Base-by-base conservation (phyloP, 2,329 filamentous ascomycete genomes). In the Claviceps sp. region DNA sequence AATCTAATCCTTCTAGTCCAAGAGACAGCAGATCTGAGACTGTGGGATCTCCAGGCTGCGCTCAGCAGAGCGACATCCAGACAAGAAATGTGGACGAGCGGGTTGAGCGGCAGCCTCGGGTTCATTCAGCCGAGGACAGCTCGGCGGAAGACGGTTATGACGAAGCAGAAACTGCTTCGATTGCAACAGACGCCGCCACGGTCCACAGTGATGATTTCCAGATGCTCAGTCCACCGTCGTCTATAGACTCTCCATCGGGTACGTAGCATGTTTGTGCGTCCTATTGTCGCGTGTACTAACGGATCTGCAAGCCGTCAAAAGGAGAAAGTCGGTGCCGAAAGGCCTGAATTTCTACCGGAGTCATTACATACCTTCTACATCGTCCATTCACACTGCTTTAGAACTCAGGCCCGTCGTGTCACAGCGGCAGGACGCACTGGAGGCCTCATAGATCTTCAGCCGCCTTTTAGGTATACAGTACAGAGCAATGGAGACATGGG, bases 141-240 rank as follows among this genome's bases (percentile, higher is more conserved):
- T 38, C 42, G 16, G 30, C 34, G 40, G 42, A n/a, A 13, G 4
- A 26, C 22, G 16, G 9, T 11, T n/a, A 22, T 26, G 7, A 37
- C 7, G 30, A 41, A n/a, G 47, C 47, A 9, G 55, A 55, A 30
- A 24, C 38, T 3, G 43, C 55, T 13, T 67, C 64, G 4, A 55
- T 62, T 5, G 54, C 52, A 22, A 66, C 63, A 3, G 60, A 62
- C 40, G 56, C 55, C 34, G 67, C 68, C 13, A 69, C 67, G 2
- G 66, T 70, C 4, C 62, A 65, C 42, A 68, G 62, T 30, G 66
- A 70, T 37, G 67, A 69, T 50, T 69, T 62, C 34, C 55, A 64
- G 7, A 47, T 58, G 5, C 40, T 52, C 5, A 34, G 55, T 18
- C 50, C 51, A 20, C 45, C 51, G 5, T 54, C 54, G 8, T 50